Evolutionary conservation across 495 filamentous ascomycete genomes (phyloP).

Genomic region (Neurospora sp.): DNA sequence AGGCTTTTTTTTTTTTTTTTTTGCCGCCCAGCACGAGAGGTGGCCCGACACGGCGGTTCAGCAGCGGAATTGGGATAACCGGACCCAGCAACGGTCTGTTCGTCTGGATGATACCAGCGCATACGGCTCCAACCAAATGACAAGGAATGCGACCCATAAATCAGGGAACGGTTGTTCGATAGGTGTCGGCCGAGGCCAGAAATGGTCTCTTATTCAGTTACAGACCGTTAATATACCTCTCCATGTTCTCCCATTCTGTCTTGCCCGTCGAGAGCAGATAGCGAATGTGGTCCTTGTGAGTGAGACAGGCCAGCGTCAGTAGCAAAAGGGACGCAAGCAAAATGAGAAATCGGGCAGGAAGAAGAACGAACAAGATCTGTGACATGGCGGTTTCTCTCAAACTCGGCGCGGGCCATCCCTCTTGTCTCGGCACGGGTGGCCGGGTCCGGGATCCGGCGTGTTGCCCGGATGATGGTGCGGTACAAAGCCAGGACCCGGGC

Average conservation of each 20-base stretch:
- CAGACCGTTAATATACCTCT: conserved; percentile 46
- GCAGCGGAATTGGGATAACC: neutral
- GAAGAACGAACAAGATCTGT: conserved; percentile 52
- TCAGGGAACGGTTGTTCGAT: neutral
- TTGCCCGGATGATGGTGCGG: conserved; percentile 44
- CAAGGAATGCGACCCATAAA: neutral
- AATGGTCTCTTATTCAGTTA: conserved; percentile 16
- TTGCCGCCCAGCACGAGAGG: neutral
- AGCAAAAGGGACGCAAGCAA: neutral
- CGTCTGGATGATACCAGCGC: neutral
- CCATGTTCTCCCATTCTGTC: conserved; percentile 50
- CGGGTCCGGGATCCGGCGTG: conserved; percentile 37
- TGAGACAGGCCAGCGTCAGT: conserved; percentile 2
- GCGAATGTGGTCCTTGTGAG: conserved; percentile 36
- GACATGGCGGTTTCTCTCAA: conserved; percentile 60
- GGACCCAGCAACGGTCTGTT: neutral
- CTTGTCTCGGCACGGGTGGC: conserved; percentile 54
- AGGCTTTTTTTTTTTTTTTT: neutral
- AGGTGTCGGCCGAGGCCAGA: neutral
- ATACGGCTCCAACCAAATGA: neutral
- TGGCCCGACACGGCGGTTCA: neutral
- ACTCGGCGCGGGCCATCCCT: conserved; percentile 63
- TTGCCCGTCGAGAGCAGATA: conserved; percentile 48
- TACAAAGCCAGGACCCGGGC: conserved; percentile 45
- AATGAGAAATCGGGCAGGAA: neutral